Percentiles rank a stretch among this genome's conserved stretches.
Evolutionary conservation across 2,329 filamentous ascomycete species (phyloP).

Genomic region (Monilinia vaccinii-corymbosi): DNA sequence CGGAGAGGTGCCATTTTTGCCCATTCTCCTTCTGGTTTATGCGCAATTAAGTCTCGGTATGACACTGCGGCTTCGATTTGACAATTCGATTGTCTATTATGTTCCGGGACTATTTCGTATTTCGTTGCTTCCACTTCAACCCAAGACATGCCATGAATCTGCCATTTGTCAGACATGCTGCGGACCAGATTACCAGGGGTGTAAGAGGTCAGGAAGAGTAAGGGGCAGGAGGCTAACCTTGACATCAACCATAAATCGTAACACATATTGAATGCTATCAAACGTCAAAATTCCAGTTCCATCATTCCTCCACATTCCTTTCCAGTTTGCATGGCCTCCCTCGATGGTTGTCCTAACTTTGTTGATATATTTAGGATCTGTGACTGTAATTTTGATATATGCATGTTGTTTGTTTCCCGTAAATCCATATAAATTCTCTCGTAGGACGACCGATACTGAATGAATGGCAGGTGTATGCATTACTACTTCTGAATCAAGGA

Average conservation of each 20-base stretch:
- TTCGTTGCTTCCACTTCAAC: constrained; percentile 71
- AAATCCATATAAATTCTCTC: constrained; percentile 89
- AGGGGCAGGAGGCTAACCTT: constrained; percentile 42
- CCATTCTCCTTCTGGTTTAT: constrained; percentile 88
- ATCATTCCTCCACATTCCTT: constrained; percentile 70
- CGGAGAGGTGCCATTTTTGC: constrained; percentile 94
- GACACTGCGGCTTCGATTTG: constrained; percentile 88
- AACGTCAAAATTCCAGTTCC: constrained; percentile 76
- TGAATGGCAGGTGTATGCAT: constrained; percentile 66
- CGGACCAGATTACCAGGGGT: background rate
- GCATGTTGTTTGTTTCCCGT: constrained; percentile 88
- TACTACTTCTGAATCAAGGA: constrained; percentile 70
- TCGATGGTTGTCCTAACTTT: constrained; percentile 70
- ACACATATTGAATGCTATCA: constrained; percentile 89
- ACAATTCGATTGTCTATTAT: constrained; percentile 76
- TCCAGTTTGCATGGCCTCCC: constrained; percentile 73
- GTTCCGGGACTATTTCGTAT: constrained; percentile 59
- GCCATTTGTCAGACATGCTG: constrained; percentile 9
- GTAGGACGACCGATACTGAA: constrained; percentile 70
- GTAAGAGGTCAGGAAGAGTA: background rate
- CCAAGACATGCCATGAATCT: constrained; percentile 96
- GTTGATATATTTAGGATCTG: constrained; percentile 75
- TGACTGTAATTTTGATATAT: constrained; percentile 89
- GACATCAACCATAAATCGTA: constrained; percentile 97
- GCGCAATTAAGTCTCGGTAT: constrained; percentile 75